Conservation (phyloP, 305 asterid species). For the Solanum chacoense region DNA sequence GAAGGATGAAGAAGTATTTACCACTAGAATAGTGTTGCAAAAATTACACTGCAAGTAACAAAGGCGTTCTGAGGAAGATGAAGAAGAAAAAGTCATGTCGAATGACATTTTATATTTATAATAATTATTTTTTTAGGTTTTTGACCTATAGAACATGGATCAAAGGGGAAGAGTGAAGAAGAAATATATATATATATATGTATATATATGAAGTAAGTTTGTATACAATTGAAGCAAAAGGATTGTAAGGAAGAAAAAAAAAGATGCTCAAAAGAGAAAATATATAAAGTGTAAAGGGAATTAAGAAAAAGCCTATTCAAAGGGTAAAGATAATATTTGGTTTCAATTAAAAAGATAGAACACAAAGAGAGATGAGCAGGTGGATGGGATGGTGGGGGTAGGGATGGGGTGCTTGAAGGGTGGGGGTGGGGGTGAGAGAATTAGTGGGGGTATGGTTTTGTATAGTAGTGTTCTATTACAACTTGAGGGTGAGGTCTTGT, state of each 20-base stretch:
- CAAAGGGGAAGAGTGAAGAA: neutral
- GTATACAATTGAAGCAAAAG: constrained; percentile 12
- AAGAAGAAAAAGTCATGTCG: constrained; percentile 29
- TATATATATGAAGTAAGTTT: neutral
- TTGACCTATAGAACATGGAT: neutral
- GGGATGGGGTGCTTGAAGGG: neutral
- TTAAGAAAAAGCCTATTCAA: neutral
- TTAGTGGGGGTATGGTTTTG: neutral
- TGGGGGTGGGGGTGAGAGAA: neutral
- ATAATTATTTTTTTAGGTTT: neutral
- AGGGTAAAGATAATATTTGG: constrained; percentile 4
- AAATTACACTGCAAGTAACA: constrained; percentile 85
- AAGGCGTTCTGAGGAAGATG: constrained; percentile 36
- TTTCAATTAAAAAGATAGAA: constrained; percentile 5
- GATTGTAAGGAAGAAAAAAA: constrained; percentile 11
- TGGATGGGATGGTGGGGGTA: constrained; percentile 40
- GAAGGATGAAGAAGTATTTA: constrained; percentile 10
- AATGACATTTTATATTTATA: constrained; percentile 23
- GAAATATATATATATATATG: neutral
- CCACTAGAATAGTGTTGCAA: constrained; percentile 91
- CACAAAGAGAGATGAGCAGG: neutral
- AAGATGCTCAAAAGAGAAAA: constrained; percentile 1
- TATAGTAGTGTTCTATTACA: neutral
- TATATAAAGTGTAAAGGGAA: constrained; percentile 16
- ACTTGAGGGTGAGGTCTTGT: neutral